phyloP scores from a whole-genome alignment of 495 filamentous ascomycete species.

The Bryoglossum gracile region DNA sequence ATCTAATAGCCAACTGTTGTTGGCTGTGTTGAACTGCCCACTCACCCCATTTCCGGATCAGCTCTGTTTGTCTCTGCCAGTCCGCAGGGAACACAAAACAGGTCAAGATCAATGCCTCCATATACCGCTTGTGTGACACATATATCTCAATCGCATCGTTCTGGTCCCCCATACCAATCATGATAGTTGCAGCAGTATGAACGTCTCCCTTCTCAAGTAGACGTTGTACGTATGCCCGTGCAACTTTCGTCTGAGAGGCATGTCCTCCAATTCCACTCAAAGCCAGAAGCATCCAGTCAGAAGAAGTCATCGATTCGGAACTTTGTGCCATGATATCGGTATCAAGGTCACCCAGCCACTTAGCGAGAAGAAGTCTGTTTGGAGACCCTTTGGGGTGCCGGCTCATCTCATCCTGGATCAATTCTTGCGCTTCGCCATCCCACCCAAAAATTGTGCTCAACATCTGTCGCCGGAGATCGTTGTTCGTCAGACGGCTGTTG shows the following conservation, averaged over 20 bases:
- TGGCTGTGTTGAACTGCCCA: conserved; percentile 79
- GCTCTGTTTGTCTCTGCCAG: conserved; percentile 82
- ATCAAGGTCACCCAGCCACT: conserved; percentile 86
- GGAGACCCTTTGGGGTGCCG: conserved; percentile 66
- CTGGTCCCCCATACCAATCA: conserved; percentile 84
- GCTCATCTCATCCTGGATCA: conserved; percentile 82
- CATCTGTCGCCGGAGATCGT: conserved; percentile 88
- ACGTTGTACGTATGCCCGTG: conserved; percentile 85
- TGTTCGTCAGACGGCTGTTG: conserved; percentile 60
- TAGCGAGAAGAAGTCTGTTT: conserved; percentile 69
- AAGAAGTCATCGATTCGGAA: conserved; percentile 75
- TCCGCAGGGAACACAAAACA: conserved; percentile 68
- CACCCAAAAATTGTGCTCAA: conserved; percentile 91
- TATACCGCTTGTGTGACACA: conserved; percentile 79
- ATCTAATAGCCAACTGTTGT: conserved; percentile 84
- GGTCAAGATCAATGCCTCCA: conserved; percentile 82
- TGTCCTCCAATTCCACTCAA: conserved; percentile 78
- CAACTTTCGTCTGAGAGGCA: conserved; percentile 80
- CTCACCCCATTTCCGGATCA: conserved; percentile 93
- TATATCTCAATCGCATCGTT: conserved; percentile 97
- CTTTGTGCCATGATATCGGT: conserved; percentile 73
- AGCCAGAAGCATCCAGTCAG: conserved; percentile 95
- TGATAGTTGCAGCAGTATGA: conserved; percentile 82
- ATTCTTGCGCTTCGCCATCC: conserved; percentile 73
- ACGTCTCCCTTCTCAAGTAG: conserved; percentile 84